Evolutionary conservation across 352 stramenopile genomes (phyloP), one percentile per base, ranked within the genome.

Genomic region (Pythium phragmitis): DNA sequence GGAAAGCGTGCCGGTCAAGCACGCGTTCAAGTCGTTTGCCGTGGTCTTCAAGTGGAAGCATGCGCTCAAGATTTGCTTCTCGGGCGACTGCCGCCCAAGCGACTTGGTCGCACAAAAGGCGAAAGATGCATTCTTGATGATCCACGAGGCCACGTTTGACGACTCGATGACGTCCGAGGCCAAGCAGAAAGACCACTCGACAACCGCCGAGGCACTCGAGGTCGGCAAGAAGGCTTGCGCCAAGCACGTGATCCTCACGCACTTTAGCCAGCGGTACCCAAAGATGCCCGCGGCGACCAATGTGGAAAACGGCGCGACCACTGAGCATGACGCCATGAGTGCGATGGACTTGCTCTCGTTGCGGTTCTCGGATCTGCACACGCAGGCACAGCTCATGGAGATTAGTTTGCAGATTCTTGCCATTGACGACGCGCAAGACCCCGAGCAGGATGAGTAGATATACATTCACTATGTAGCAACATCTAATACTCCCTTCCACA

Each of bases 131-230:
- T 89, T 88, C 82, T 56, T 99, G 36, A 78, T 99, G 13, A 96
- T 99, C 58, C 97, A 99, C 66, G 97, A 99, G 75, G 96, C 97
- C 30, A 99, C 97, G 1, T 99, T 99, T 71, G 96, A 99, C 57
- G 91, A 99, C 74, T 85, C 82, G 48, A 89, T 98, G 82, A 68
- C 85, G 47, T 73, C 88, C 28, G 96, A 99, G 66, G 97, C 97
- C 17, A 85, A 94, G 45, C 76, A 96, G 30, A 99, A 99, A 76
- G 77, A 87, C 36, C 97, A 99, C 82, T 97, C 79, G 46, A 99
- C 97, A 7, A 95, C 97, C 23, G 75, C 79, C 2, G 94, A 99
- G 71, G 96, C 96, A 0, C 76, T 99, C 12, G 58, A 70, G 9
- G 83, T 99, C 3, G 96, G 82, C 2, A 70, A 61, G 16, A 57